These are phyloP conservation scores for Aspergillus cavernicola DNA, from an alignment of 495 filamentous ascomycete species.

Conservation along the genomic window DNA sequence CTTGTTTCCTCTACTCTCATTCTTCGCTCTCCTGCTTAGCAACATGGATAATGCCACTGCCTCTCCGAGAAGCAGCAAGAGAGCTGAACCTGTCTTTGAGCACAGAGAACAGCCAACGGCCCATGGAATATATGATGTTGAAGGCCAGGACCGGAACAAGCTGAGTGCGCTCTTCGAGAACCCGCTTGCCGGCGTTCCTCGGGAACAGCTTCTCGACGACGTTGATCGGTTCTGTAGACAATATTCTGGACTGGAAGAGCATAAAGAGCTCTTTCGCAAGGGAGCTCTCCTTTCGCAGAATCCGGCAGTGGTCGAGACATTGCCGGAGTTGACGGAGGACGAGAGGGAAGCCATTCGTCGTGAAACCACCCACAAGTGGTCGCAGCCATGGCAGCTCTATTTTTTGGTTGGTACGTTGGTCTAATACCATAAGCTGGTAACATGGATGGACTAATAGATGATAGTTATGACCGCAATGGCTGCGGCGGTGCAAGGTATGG, in stretches of 20 bases:
- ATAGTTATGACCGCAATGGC: slow-evolving; percentile 45
- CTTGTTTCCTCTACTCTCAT: neutral
- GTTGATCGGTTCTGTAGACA: slow-evolving; percentile 49
- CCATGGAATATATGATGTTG: slow-evolving; percentile 3
- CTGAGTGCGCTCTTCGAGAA: slow-evolving; percentile 37
- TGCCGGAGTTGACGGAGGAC: slow-evolving; percentile 42
- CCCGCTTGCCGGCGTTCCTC: slow-evolving; percentile 47
- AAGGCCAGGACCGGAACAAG: slow-evolving; percentile 1
- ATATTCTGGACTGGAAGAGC: slow-evolving; percentile 40
- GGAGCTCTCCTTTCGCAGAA: slow-evolving; percentile 54
- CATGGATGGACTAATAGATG: slow-evolving; percentile 8
- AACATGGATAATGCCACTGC: neutral
- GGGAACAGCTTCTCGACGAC: slow-evolving; percentile 43
- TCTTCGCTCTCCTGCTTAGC: neutral
- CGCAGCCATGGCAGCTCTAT: slow-evolving; percentile 53
- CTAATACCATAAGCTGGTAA: too few relatives aligned
- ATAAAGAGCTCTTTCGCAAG: slow-evolving; percentile 44
- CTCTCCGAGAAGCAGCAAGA: neutral
- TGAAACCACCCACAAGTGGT: slow-evolving; percentile 55
- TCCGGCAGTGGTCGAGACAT: slow-evolving; percentile 33
- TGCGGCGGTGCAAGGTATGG: slow-evolving; percentile 61
- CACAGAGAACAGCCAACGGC: neutral
- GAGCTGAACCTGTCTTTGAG: neutral
- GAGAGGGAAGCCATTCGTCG: slow-evolving; percentile 42
- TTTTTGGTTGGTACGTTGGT: slow-evolving; percentile 43